Percentiles rank a stretch among this genome's conserved stretches.
These are phyloP conservation scores for Curvularia hawaiiensis DNA, from an alignment of 2,329 filamentous ascomycete genomes.

Conservation along the genomic window DNA sequence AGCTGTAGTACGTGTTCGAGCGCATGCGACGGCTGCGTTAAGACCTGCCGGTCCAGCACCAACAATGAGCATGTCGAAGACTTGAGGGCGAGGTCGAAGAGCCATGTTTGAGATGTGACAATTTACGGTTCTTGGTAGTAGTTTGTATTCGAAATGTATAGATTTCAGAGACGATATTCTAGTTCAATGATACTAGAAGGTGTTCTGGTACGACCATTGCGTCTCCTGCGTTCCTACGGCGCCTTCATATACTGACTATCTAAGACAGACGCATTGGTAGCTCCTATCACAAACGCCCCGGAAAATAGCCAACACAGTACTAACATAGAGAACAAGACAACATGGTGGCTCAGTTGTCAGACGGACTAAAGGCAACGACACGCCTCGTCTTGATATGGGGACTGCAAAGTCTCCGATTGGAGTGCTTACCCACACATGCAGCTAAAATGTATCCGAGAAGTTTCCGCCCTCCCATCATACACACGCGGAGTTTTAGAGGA, in stretches of 20 bases:
- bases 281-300: neutral
- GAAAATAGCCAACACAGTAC: no score
- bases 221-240: neutral
- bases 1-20: slow-evolving; percentile 47
- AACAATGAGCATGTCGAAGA: slow-evolving; percentile 38
- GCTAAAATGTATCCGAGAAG: neutral
- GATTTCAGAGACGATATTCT: no score
- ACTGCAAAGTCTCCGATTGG: neutral
- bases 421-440: neutral
- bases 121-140: neutral
- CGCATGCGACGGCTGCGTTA: slow-evolving; percentile 47
- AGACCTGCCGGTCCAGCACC: slow-evolving; percentile 56
- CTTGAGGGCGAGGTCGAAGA: slow-evolving; percentile 5
- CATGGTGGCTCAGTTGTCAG: no score
- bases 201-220: neutral
- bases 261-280: neutral
- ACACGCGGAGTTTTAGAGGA: neutral
- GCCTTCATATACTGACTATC: neutral
- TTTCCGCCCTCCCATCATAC: neutral
- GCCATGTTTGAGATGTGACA: neutral
- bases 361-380: no score
- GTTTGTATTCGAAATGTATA: neutral
- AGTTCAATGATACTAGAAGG: neutral
- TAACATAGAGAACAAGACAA: no score
- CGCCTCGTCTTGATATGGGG: neutral